A percentile compares a stretch with the other conserved stretches of the same genome.
Conservation (phyloP, 192 early-diverging fungal genomes). For the Rhizoclosmatium globosum region DNA sequence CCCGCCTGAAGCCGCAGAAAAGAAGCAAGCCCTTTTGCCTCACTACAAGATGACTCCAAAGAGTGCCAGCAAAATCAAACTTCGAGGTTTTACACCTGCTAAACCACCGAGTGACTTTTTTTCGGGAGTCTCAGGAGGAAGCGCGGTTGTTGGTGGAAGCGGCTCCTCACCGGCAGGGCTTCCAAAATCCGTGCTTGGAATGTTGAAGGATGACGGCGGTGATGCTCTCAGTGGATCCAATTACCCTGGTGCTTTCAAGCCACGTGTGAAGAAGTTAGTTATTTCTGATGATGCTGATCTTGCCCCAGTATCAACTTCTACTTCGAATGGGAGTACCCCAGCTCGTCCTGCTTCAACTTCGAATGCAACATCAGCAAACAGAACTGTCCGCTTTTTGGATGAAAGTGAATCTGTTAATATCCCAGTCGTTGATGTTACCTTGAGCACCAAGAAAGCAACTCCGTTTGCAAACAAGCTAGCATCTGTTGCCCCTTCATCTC, state of each 20-base stretch:
- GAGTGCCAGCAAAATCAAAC: slow-evolving; percentile 71
- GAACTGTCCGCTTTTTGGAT: slow-evolving; percentile 31
- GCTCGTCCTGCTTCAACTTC: slow-evolving; percentile 32
- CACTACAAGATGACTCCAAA: slow-evolving; percentile 81
- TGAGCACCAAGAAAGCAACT: slow-evolving; percentile 7
- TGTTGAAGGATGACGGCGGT: slow-evolving; percentile 32
- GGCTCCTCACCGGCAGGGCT: slow-evolving; percentile 11
- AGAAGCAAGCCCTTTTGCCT: slow-evolving; percentile 76
- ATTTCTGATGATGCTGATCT: slow-evolving; percentile 24
- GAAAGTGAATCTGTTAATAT: slow-evolving; percentile 5
- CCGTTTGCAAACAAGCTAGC: background rate
- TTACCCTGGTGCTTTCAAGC: slow-evolving; percentile 32
- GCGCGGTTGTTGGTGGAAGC: background rate
- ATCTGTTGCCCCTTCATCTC: background rate
- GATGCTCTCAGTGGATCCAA: slow-evolving; percentile 6
- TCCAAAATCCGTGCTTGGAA: slow-evolving; percentile 30
- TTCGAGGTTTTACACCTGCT: slow-evolving; percentile 74
- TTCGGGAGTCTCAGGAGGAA: background rate
- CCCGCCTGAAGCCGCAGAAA: slow-evolving; percentile 48
- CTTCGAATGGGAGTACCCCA: slow-evolving; percentile 1
- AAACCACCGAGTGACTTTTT: slow-evolving; percentile 32
- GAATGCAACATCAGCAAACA: background rate
- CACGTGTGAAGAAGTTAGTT: slow-evolving; percentile 41
- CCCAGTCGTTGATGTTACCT: slow-evolving; percentile 27
- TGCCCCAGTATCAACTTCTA: background rate